Percentiles rank a stretch among this genome's conserved stretches.
Evolutionary conservation across 106 monocot genomes (phyloP).

Genomic region (Hemerocallis citrina): DNA sequence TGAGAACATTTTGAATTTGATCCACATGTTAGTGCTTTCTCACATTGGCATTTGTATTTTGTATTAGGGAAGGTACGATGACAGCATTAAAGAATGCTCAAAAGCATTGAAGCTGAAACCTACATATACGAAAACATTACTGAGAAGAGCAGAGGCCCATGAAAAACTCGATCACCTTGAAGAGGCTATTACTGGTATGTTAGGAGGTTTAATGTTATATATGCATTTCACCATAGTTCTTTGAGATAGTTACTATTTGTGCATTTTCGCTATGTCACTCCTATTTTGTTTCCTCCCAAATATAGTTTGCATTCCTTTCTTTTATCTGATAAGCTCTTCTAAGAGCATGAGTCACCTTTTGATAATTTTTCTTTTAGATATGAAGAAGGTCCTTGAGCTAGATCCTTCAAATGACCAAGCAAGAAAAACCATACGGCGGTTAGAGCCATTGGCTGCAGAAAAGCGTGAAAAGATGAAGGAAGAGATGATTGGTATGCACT

Average conservation of each 20-base stretch:
- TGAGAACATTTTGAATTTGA: too few relatives aligned
- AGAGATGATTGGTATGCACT: slow-evolving; percentile 88
- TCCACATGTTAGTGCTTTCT: neutral
- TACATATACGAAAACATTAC: slow-evolving; percentile 63
- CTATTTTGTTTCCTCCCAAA: neutral
- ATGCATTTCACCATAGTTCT: neutral
- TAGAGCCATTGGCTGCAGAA: slow-evolving; percentile 87
- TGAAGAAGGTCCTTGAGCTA: slow-evolving; percentile 85
- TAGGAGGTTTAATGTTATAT: neutral
- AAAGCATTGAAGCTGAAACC: slow-evolving; percentile 82
- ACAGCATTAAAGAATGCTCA: slow-evolving; percentile 66
- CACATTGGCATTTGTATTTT: neutral
- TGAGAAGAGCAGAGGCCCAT: slow-evolving; percentile 86
- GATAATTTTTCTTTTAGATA: slow-evolving; percentile 34
- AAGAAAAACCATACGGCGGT: slow-evolving; percentile 37
- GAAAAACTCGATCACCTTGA: slow-evolving; percentile 90
- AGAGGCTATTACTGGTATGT: slow-evolving; percentile 76
- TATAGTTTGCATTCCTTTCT: too few relatives aligned
- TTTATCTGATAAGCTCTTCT: neutral
- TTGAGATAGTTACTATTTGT: neutral
- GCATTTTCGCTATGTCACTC: neutral
- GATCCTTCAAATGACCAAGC: slow-evolving; percentile 83
- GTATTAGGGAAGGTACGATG: slow-evolving; percentile 55
- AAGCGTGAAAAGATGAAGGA: slow-evolving; percentile 98
- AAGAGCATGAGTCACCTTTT: neutral